Conservation (phyloP, 2,329 filamentous ascomycete genomes). For the Ascosphaera apis region DNA sequence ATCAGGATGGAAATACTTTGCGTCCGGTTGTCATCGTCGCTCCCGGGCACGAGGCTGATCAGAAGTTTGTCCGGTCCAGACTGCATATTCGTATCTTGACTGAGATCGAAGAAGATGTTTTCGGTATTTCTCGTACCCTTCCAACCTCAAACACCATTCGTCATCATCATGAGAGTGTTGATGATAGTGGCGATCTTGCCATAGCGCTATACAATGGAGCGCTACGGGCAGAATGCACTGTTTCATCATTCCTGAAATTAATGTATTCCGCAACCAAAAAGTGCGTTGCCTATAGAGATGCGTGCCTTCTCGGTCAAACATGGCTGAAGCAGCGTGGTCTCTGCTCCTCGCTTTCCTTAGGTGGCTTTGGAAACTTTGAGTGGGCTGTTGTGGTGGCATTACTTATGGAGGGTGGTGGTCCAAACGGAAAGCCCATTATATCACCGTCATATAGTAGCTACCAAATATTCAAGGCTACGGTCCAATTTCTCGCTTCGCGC, state of each 20-base stretch:
- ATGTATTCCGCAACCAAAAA: constrained; percentile 46
- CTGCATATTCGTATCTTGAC: constrained; percentile 56
- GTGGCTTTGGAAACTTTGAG: constrained; percentile 85
- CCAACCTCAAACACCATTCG: constrained; percentile 50
- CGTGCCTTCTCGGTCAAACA: constrained; percentile 61
- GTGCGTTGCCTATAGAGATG: constrained; percentile 54
- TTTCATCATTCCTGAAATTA: constrained; percentile 51
- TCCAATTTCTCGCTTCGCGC: constrained; percentile 63
- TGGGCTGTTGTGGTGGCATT: constrained; percentile 65
- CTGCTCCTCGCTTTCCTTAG: constrained; percentile 40
- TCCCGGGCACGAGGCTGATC: constrained; percentile 11
- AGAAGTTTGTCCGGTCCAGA: constrained; percentile 18
- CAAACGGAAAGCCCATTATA: constrained; percentile 46
- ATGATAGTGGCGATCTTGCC: constrained; percentile 23
- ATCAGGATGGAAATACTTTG: constrained; percentile 49
- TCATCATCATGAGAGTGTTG: constrained; percentile 20
- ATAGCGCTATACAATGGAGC: constrained; percentile 83
- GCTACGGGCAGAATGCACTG: constrained; percentile 52
- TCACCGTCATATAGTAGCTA: constrained; percentile 69
- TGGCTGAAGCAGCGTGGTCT: constrained; percentile 85
- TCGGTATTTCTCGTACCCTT: constrained; percentile 46
- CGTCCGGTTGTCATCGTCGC: constrained; percentile 41
- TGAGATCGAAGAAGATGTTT: constrained; percentile 43
- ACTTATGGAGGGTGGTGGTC: constrained; percentile 53
- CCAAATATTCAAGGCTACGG: constrained; percentile 77